phyloP scores from a whole-genome alignment of 2,329 filamentous ascomycete species.

The Aspergillus texensis region DNA sequence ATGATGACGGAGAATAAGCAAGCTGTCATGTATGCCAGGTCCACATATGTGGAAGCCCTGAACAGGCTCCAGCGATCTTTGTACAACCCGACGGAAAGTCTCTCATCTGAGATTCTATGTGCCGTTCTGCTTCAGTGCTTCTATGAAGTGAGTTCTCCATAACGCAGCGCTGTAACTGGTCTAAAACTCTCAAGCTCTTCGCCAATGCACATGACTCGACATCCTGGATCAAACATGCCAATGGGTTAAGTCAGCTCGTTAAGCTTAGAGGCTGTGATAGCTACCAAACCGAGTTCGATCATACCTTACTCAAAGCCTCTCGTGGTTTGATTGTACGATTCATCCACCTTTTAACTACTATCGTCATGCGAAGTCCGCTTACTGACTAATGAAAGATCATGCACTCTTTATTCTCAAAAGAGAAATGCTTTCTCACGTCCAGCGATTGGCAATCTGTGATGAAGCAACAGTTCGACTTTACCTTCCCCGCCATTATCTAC shows the following conservation, averaged over 20 bases:
- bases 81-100: constrained; percentile 17
- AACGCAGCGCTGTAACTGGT: too few species aligned
- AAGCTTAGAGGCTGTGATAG: constrained; percentile 25
- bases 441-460: constrained; percentile 31
- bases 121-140: constrained; percentile 33
- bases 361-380: background rate
- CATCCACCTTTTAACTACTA: background rate
- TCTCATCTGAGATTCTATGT: constrained; percentile 32
- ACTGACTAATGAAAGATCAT: constrained; percentile 27
- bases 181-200: constrained; percentile 24
- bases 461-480: constrained; percentile 22
- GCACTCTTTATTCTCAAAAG: constrained; percentile 33
- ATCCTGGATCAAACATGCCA: constrained; percentile 36
- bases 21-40: constrained; percentile 28
- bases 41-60: constrained; percentile 29
- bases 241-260: constrained; percentile 29
- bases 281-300: constrained; percentile 26
- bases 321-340: constrained; percentile 30
- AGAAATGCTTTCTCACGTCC: constrained; percentile 29
- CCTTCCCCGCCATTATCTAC: constrained; percentile 18
- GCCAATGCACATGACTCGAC: constrained; percentile 26
- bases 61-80: constrained; percentile 26
- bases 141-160: constrained; percentile 28
- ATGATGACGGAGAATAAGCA: constrained; percentile 19
- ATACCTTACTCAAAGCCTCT: constrained; percentile 27